These are phyloP conservation scores for Nannochloropsis gaditana DNA, from an alignment of 108 stramenopile genomes.

Conservation along the genomic window DNA sequence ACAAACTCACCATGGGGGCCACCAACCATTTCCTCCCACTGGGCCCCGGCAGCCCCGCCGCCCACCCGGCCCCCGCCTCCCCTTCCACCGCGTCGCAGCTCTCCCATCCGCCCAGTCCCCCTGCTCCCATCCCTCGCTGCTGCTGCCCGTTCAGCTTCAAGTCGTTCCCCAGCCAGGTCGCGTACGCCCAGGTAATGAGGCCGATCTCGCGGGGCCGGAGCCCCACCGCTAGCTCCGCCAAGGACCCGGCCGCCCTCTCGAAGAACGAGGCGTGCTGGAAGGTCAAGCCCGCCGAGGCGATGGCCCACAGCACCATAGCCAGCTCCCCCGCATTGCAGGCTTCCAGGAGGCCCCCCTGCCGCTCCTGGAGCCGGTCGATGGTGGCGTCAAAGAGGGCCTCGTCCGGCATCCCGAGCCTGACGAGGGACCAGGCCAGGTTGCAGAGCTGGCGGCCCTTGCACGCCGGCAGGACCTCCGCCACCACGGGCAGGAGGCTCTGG, in stretches of 20 bases:
- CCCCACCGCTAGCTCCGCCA: background rate
- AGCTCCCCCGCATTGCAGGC: constrained; percentile 14
- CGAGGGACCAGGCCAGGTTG: background rate
- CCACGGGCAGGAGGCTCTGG: background rate
- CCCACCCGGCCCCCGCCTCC: background rate
- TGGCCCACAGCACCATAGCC: background rate
- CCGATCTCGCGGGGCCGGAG: background rate
- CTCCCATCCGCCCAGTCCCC: background rate
- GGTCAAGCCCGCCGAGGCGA: background rate
- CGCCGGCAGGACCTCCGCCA: background rate
- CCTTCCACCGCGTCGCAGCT: background rate
- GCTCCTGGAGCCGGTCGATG: background rate
- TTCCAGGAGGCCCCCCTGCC: background rate
- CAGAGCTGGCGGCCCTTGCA: constrained; percentile 12
- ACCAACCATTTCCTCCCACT: background rate
- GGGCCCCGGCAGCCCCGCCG: background rate
- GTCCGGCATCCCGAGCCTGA: background rate
- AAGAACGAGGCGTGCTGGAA: background rate
- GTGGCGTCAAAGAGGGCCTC: background rate
- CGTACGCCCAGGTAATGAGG: background rate
- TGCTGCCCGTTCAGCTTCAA: constrained; percentile 14
- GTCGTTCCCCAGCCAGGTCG: background rate
- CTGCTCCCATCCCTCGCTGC: background rate
- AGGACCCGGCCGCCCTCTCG: background rate
- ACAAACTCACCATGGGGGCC: background rate